phyloP scores from a whole-genome alignment of 495 filamentous ascomycete species.

The Beverwykella pulmonaria region DNA sequence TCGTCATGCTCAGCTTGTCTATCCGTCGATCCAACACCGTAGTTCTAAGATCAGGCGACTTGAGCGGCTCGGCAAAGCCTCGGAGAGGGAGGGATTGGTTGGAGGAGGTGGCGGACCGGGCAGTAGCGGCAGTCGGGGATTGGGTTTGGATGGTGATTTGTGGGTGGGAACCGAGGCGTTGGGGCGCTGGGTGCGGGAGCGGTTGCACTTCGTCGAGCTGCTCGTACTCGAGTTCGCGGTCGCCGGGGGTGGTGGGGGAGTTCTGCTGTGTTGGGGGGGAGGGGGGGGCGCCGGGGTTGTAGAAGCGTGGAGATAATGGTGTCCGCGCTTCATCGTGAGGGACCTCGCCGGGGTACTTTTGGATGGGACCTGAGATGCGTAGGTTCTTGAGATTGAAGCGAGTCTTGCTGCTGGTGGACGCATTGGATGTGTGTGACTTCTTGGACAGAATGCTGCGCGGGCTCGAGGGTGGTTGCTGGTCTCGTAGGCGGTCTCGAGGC shows the following conservation, averaged over 20 bases:
- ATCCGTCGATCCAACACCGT: conserved; percentile 59
- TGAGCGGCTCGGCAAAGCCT: conserved; percentile 21
- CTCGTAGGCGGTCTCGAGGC: conserved; percentile 12
- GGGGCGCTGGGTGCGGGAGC: conserved; percentile 42
- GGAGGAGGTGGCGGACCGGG: conserved; percentile 24
- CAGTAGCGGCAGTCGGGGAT: conserved; percentile 14
- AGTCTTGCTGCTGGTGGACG: conserved; percentile 49
- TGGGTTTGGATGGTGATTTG: conserved; percentile 5
- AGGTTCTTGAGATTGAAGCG: conserved; percentile 54
- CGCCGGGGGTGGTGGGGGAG: conserved; percentile 33
- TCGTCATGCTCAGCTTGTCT: conserved; percentile 55
- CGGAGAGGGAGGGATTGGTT: conserved; percentile 37
- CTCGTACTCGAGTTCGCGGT: conserved; percentile 38
- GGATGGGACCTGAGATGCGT: conserved; percentile 60
- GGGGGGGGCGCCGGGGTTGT: conserved; percentile 62
- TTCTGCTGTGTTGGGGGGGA: conserved; percentile 42
- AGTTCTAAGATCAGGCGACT: conserved; percentile 65
- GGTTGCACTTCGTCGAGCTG: conserved; percentile 42
- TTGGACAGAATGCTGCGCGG: conserved; percentile 39
- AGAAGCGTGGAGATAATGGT: conserved; percentile 61
- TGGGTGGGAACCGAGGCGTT: conserved; percentile 19
- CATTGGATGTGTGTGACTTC: conserved; percentile 41
- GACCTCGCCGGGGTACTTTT: conserved; percentile 53
- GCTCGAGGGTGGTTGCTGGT: conserved; percentile 20
- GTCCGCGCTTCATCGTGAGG: conserved; percentile 53